Percentiles rank a stretch among this genome's conserved stretches.
These are phyloP conservation scores for Auricularia sp. DNA, from an alignment of 768 basidiomycete genomes.

Conservation along the genomic window DNA sequence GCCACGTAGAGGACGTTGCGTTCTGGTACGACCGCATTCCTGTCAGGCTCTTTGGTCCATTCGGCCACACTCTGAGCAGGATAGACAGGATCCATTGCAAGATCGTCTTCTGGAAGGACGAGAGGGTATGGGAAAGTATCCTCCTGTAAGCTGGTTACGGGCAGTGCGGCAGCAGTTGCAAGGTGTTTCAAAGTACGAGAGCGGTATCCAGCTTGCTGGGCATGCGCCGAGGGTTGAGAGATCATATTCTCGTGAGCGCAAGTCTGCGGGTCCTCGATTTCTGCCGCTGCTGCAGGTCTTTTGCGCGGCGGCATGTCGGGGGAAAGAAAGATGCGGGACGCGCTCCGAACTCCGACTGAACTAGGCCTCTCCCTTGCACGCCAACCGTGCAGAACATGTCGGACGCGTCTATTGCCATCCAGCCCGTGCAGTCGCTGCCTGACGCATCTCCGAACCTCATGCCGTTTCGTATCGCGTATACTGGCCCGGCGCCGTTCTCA, in stretches of 20 bases:
- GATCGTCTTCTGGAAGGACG: background rate
- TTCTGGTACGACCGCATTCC: background rate
- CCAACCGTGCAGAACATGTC: background rate
- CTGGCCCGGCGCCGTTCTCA: constrained; percentile 62
- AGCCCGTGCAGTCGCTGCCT: constrained; percentile 17
- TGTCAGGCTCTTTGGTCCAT: background rate
- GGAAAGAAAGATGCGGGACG: background rate
- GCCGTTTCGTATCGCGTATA: constrained; percentile 71
- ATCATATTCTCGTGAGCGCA: background rate
- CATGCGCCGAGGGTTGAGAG: background rate
- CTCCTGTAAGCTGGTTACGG: background rate
- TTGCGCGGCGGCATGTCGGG: background rate
- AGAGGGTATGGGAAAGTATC: background rate
- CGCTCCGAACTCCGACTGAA: background rate
- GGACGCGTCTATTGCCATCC: background rate
- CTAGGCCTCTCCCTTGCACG: background rate
- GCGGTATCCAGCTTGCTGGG: background rate
- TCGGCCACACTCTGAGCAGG: background rate
- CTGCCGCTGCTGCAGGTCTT: background rate
- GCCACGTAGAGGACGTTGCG: background rate
- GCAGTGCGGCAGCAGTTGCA: background rate
- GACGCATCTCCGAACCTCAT: constrained; percentile 58
- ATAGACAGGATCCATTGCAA: background rate
- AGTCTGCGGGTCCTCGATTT: background rate
- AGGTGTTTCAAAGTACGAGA: background rate